phyloP scores from a whole-genome alignment of 257 asterid genomes.

The Fraxinus americana region DNA sequence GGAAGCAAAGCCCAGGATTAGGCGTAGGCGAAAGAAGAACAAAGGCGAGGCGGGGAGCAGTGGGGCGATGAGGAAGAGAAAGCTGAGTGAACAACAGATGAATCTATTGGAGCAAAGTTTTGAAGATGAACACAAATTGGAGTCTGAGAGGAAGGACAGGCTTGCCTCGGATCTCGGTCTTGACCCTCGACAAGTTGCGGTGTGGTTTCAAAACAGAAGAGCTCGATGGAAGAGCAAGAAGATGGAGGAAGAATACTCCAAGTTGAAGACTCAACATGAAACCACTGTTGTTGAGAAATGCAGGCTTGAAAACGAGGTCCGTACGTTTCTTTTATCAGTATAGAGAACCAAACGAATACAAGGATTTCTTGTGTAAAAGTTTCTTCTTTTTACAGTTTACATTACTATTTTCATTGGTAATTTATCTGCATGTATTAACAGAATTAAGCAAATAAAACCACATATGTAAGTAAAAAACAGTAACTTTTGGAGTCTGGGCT shows the following conservation, averaged over 20 bases:
- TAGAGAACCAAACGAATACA: no score
- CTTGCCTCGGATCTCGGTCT: constrained; percentile 83
- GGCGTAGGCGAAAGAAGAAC: constrained; percentile 23
- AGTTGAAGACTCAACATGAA: constrained; percentile 54
- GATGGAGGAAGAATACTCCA: constrained; percentile 78
- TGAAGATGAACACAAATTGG: constrained; percentile 71
- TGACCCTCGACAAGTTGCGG: constrained; percentile 93
- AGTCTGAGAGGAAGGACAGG: constrained; percentile 82
- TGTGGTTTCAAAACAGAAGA: constrained; percentile 94
- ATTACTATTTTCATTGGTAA: no score
- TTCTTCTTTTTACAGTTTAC: no score
- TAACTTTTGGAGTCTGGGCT: constrained; percentile 6
- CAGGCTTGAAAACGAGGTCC: constrained; percentile 72
- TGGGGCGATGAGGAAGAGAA: constrained; percentile 63
- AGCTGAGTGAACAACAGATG: constrained; percentile 74
- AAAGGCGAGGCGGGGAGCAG: constrained; percentile 37
- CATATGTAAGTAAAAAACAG: no score
- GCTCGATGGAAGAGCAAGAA: constrained; percentile 89
- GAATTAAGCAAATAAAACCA: no score
- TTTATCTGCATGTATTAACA: background rate
- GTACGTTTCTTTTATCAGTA: background rate
- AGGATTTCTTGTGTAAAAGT: no score
- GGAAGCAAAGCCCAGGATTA: background rate
- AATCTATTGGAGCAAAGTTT: constrained; percentile 60
- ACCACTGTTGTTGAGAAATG: constrained; percentile 59